Base-by-base conservation (phyloP, 169 alveolate species). In the Eimeria tenella region DNA sequence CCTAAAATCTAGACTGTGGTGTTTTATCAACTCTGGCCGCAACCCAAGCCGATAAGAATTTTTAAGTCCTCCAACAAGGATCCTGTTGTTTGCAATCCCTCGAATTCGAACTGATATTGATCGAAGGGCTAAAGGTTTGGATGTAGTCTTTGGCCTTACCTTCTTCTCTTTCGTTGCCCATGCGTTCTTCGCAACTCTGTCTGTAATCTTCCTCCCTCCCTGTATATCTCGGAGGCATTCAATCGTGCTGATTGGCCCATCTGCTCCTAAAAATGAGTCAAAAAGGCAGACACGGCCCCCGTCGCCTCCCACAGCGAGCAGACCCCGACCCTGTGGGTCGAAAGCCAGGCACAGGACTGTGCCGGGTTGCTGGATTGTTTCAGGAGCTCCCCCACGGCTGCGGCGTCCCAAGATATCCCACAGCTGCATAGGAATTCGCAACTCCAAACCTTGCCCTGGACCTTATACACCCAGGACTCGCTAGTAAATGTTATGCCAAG, bases 321-420 rank as follows among this genome's bases (percentile, higher is more conserved):
- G 92, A 86, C 97, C 98, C 93, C 97, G 97, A 42, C 98, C 98
- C 93, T 97, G 93, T 8, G 98, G 98, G 31, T 96, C 97, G 81
- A 97, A 95, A 73, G 97, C 98, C 19, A 98, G 77, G n/a, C 98
- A 93, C 21, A 97, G 90, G 4, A 98, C 98, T 86, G 97, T 97
- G 7, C 98, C 95, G 70, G 96, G 94, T 82, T 97, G 98, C 73
- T 86, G 93, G 71, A 98, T 93, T 7, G 98, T 96, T 93, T 98
- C 99, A 65, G 97, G 96, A 6, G 96, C 95, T 42, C 97, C 97
- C 82, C 98, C 98, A 93, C 98, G 98, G 5, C 93, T 65, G 53
- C 94, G 86, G 23, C 97, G 96, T 21, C 90, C 96, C 25, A 82
- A 95, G 11, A 96, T 55, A 63, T 98, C 99, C 99, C 99, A 98